phyloP scores from a whole-genome alignment of 148 eudicot species.

The Pharnaceum exiguum region DNA sequence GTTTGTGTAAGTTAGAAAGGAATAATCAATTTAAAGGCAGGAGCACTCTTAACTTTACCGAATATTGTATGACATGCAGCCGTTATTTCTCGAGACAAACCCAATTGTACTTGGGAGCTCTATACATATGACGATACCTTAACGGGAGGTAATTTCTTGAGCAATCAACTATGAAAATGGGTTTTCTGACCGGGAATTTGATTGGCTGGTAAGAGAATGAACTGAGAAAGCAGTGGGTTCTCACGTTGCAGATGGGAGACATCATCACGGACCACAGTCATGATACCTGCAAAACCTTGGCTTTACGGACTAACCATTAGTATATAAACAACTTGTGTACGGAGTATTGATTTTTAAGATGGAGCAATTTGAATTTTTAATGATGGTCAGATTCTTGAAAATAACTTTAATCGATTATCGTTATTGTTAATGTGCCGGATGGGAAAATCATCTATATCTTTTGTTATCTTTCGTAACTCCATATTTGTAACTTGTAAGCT shows the following conservation, averaged over 20 bases:
- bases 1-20: not conserved
- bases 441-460: no score
- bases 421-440: no score
- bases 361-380: not conserved
- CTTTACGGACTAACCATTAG: not conserved
- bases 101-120: constrained; percentile 2
- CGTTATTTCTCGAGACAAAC: constrained; percentile 28
- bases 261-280: constrained; percentile 20
- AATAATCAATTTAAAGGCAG: constrained; percentile 4
- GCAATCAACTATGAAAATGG: not conserved
- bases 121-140: no score
- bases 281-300: not conserved
- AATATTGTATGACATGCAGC: constrained; percentile 10
- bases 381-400: no score
- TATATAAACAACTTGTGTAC: not conserved
- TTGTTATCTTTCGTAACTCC: no score
- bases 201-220: constrained; percentile 5
- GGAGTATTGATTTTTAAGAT: not conserved
- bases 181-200: not conserved
- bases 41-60: not conserved
- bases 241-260: constrained; percentile 9
- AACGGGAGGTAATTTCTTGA: no score
- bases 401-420: no score
- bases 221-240: not conserved
- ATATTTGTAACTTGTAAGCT: no score